Evolutionary conservation across 352 stramenopile species (phyloP).

Genomic region (Phytophthora uliginosa): DNA sequence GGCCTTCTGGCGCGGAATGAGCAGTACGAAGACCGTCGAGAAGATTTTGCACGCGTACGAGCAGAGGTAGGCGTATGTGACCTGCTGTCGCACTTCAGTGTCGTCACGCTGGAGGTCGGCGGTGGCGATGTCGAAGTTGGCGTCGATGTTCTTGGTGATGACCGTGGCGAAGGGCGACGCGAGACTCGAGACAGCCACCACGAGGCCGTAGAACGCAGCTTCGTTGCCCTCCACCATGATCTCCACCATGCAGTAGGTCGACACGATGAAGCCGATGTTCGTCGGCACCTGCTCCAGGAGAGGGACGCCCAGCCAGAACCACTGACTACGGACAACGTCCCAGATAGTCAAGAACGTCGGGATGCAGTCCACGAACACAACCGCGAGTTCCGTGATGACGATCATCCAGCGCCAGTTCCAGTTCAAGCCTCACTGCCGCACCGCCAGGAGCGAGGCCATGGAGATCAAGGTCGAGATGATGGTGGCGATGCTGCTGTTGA

Average conservation of each 20-base stretch:
- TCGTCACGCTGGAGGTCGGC: constrained; percentile 50
- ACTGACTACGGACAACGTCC: constrained; percentile 61
- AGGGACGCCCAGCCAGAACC: constrained; percentile 65
- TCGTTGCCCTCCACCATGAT: constrained; percentile 62
- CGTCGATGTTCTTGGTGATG: constrained; percentile 66
- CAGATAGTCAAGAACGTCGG: constrained; percentile 62
- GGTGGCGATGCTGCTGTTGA: constrained; percentile 50
- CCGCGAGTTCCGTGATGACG: constrained; percentile 43
- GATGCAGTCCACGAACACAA: constrained; percentile 55
- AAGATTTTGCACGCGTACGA: constrained; percentile 55
- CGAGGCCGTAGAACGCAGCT: constrained; percentile 57
- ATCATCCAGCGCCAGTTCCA: constrained; percentile 69
- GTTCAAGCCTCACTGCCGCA: constrained; percentile 48
- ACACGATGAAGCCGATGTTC: constrained; percentile 60
- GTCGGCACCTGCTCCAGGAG: constrained; percentile 52
- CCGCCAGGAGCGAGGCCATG: constrained; percentile 37
- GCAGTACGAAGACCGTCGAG: constrained; percentile 50
- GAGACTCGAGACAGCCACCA: constrained; percentile 51
- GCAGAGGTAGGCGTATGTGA: constrained; percentile 48
- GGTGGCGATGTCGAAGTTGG: constrained; percentile 55
- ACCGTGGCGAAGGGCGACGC: constrained; percentile 56
- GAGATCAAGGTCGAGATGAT: constrained; percentile 53
- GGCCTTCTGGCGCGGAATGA: constrained; percentile 60
- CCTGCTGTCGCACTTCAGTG: constrained; percentile 43
- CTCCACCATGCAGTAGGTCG: constrained; percentile 64